phyloP scores from a whole-genome alignment of 1,284 basidiomycete species.

The Athelia sp. region DNA sequence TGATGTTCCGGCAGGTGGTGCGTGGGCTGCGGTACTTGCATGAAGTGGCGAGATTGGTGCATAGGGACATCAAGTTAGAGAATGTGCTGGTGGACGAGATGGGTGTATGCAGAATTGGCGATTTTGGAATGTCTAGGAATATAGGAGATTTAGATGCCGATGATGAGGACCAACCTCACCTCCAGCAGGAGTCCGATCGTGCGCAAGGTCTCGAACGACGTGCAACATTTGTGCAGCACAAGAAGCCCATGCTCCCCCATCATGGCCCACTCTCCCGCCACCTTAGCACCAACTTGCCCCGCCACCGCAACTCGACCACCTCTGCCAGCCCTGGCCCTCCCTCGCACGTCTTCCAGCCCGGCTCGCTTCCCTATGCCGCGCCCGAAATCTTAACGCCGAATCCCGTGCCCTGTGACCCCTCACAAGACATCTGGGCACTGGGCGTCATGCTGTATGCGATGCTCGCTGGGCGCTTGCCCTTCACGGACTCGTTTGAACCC shows the following conservation, averaged over 20 bases:
- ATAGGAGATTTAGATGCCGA: slow-evolving; percentile 50
- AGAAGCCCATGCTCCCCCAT: slow-evolving; percentile 8
- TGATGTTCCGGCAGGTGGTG: slow-evolving; percentile 89
- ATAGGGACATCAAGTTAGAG: slow-evolving; percentile 95
- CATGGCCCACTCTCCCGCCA: slow-evolving; percentile 16
- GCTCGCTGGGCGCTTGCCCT: slow-evolving; percentile 78
- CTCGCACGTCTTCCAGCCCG: slow-evolving; percentile 59
- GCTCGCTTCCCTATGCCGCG: slow-evolving; percentile 86
- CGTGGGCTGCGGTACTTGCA: slow-evolving; percentile 86
- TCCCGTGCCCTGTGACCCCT: slow-evolving; percentile 41
- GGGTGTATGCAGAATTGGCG: slow-evolving; percentile 75
- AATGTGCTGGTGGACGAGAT: slow-evolving; percentile 90
- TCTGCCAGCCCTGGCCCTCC: slow-evolving; percentile 13
- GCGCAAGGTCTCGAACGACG: slow-evolving; percentile 18
- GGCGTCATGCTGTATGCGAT: slow-evolving; percentile 85
- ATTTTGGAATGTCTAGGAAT: slow-evolving; percentile 77
- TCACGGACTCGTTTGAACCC: slow-evolving; percentile 84
- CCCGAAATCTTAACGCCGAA: slow-evolving; percentile 47
- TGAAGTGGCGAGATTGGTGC: slow-evolving; percentile 71
- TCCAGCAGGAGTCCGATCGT: slow-evolving; percentile 22
- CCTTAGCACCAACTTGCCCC: slow-evolving; percentile 5
- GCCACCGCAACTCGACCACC: slow-evolving; percentile 6
- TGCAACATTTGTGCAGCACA: slow-evolving; percentile 10
- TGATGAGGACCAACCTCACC: slow-evolving; percentile 27
- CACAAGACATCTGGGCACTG: slow-evolving; percentile 91